Base-by-base conservation (phyloP, 495 filamentous ascomycete species). In the Talaromyces ruber region DNA sequence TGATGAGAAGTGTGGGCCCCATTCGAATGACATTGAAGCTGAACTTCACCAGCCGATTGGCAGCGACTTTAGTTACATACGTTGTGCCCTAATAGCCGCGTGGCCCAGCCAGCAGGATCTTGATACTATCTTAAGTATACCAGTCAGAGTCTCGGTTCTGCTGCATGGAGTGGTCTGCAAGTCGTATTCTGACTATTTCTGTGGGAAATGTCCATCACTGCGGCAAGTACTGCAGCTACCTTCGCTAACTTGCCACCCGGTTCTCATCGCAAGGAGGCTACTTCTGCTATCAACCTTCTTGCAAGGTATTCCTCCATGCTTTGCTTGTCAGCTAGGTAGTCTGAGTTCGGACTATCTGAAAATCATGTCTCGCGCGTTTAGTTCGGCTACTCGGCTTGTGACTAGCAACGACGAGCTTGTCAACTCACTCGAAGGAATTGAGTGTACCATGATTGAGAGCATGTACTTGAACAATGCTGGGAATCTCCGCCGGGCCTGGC, bases 241-340 rank as follows among this genome's bases (percentile, higher is more conserved):
- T 1, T 61, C 68, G 5, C 65, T 63, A 34, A 67, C 61, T 1
- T 76, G 71, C 0, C 78, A 81, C 67, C 80, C 79, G 2, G 74
- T 79, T 2, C 62, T 78, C 8, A 69, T 81, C 11, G 79, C 80
- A 7, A 74, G 71, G 22, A 76, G 71, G 28, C 71, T 83, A n/a
- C 62, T 83, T 1, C 21, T 77, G 9, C 70, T 82, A 47, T 72
- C 66, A 12, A 70, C 72, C 7, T 73, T 74, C 58, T 50, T 83
- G 18, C 79, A 81, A 51, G 71, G 70, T 11, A 60, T 79, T 53
- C 66, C 65, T 4, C 70, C 71, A 8, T 61, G 54, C 51, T 51
- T 60, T 22, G 58, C 66, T 8, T 12, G 68, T 25, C 25, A 67
- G 4, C 45, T 72, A 28, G 22, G n/a, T 21, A 54, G 60, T 21